Evolutionary conservation across 192 early-diverging fungal species (phyloP).

Genomic region (Glomus cerebriforme): DNA sequence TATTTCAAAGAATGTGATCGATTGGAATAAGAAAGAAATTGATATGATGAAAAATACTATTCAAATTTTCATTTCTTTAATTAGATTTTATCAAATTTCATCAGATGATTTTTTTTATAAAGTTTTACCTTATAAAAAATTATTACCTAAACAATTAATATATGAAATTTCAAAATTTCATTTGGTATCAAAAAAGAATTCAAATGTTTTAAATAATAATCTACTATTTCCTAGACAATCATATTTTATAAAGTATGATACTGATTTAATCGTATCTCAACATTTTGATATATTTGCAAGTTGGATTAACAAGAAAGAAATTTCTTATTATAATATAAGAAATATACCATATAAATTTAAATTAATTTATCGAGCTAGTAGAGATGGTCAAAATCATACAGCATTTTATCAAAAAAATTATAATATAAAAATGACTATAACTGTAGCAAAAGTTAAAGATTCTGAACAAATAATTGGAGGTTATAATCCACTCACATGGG

Average conservation of each 20-base stretch:
- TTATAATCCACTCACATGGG: slow-evolving; percentile 10
- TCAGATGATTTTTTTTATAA: background rate
- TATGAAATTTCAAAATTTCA: no score
- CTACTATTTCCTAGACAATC: background rate
- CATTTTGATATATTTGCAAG: background rate
- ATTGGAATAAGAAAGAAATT: background rate
- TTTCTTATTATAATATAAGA: background rate
- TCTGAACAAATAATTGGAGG: slow-evolving; percentile 5
- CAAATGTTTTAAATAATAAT: background rate
- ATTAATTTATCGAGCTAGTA: background rate
- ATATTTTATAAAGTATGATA: no score
- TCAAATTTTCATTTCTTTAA: background rate
- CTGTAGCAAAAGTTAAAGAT: background rate
- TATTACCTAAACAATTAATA: background rate
- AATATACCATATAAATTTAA: background rate
- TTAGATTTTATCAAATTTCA: background rate
- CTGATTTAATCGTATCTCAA: background rate
- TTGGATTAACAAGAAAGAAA: background rate
- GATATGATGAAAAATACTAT: background rate
- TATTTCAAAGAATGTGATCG: background rate
- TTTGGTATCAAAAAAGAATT: background rate
- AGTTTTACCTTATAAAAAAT: background rate
- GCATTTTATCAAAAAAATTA: background rate
- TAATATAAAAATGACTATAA: background rate
- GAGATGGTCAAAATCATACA: background rate